These are phyloP conservation scores for Fraxinus cuspidata DNA, from an alignment of 257 asterid genomes.

Conservation along the genomic window DNA sequence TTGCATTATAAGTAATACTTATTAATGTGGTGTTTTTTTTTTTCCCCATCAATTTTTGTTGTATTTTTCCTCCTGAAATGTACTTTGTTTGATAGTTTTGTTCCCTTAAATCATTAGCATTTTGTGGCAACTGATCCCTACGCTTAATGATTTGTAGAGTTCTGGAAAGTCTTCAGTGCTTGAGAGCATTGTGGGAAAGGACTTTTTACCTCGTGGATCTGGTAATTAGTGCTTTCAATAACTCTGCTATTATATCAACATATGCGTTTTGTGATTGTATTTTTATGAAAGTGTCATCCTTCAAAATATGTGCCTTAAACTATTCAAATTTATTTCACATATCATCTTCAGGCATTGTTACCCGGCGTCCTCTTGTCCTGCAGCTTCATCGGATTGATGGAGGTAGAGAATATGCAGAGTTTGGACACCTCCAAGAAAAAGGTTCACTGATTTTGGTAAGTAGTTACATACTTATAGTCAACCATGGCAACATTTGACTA, in stretches of 20 bases:
- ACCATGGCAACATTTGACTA: neutral
- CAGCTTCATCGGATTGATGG: conserved; percentile 79
- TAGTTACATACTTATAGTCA: neutral
- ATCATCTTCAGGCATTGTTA: conserved; percentile 61
- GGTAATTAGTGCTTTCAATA: conserved; percentile 38
- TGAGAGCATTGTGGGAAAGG: conserved; percentile 79
- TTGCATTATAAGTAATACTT: too few species aligned
- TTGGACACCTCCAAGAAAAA: conserved; percentile 68
- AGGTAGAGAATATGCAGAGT: conserved; percentile 78
- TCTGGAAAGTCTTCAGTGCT: conserved; percentile 82
- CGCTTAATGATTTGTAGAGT: conserved; percentile 50
- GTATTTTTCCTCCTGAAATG: neutral
- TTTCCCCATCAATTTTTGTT: neutral
- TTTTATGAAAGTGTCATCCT: neutral
- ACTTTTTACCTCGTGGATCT: conserved; percentile 84
- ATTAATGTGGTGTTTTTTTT: too few species aligned
- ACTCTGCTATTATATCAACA: conserved; percentile 2
- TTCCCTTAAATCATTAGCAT: conserved; percentile 7
- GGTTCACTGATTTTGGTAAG: conserved; percentile 45
- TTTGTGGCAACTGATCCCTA: conserved; percentile 8
- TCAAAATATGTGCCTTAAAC: neutral
- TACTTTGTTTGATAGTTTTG: neutral
- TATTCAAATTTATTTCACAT: neutral
- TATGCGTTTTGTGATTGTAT: neutral
- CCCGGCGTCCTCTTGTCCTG: conserved; percentile 78